A percentile compares a stretch with the other conserved stretches of the same genome.
Conservation (phyloP, 2,329 filamentous ascomycete genomes). For the Zarea fungicola region DNA sequence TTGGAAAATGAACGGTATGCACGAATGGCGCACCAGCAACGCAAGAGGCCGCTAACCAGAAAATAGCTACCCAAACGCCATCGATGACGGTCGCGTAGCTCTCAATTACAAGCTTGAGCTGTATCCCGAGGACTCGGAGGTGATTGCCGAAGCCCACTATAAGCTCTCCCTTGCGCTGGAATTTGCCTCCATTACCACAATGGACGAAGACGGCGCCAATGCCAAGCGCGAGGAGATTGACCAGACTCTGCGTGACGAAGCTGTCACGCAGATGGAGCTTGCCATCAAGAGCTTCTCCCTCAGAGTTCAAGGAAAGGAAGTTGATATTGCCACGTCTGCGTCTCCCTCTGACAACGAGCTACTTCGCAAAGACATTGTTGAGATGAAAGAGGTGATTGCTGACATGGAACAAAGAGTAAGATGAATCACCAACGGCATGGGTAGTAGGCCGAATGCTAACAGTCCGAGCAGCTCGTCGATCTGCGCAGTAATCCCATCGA, state of each 20-base stretch:
- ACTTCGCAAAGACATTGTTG: slow-evolving; percentile 56
- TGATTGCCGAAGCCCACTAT: slow-evolving; percentile 91
- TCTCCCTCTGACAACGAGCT: slow-evolving; percentile 63
- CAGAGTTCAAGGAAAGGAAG: slow-evolving; percentile 66
- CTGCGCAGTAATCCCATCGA: slow-evolving; percentile 55
- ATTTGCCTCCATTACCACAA: slow-evolving; percentile 74
- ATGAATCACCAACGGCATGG: slow-evolving; percentile 11
- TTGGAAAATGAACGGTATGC: slow-evolving; percentile 79
- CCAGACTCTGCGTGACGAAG: slow-evolving; percentile 65
- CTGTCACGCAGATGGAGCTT: slow-evolving; percentile 63
- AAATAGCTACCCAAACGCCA: slow-evolving; percentile 73
- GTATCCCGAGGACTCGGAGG: slow-evolving; percentile 72
- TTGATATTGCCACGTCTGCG: slow-evolving; percentile 56
- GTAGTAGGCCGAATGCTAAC: background rate
- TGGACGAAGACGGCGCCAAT: slow-evolving; percentile 42
- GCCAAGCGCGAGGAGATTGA: slow-evolving; percentile 53
- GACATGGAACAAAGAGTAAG: slow-evolving; percentile 73
- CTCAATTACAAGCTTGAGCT: slow-evolving; percentile 75
- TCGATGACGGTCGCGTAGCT: slow-evolving; percentile 73
- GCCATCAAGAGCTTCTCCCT: slow-evolving; percentile 68
- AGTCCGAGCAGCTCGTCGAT: slow-evolving; percentile 53
- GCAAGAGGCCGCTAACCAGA: slow-evolving; percentile 5
- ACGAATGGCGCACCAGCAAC: background rate
- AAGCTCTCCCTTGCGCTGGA: slow-evolving; percentile 94
- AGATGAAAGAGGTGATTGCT: slow-evolving; percentile 71